Evolutionary conservation across 108 stramenopile genomes (phyloP).

Genomic region (Cyclotella atomus): DNA sequence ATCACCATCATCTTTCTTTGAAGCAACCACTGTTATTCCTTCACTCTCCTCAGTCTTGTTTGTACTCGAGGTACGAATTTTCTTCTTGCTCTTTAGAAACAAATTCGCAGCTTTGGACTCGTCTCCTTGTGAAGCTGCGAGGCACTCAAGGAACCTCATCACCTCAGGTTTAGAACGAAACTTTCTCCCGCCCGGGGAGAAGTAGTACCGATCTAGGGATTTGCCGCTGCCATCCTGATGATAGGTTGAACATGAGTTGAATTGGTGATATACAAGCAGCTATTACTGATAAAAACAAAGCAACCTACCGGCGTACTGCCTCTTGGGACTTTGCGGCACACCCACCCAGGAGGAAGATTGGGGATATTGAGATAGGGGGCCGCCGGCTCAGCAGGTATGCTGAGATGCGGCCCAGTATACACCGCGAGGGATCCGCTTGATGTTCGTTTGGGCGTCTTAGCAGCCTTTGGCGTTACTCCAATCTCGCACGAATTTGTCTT

Average conservation of each 20-base stretch:
- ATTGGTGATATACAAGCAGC: background rate
- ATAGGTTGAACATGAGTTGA: background rate
- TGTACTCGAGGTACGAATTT: too few species aligned
- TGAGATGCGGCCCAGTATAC: background rate
- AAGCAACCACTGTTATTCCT: too few species aligned
- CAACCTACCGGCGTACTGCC: background rate
- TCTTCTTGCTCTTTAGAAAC: background rate
- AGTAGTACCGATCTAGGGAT: background rate
- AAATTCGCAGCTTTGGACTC: conserved; percentile 11
- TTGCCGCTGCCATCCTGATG: background rate
- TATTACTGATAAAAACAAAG: background rate
- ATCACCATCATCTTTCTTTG: background rate
- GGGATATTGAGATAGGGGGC: background rate
- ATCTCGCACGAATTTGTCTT: too few species aligned
- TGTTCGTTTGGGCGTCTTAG: background rate
- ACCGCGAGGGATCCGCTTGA: background rate
- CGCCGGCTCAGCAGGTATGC: background rate
- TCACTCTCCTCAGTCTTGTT: too few species aligned
- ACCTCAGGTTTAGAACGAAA: conserved; percentile 28
- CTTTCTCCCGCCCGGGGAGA: conserved; percentile 4
- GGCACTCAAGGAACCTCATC: background rate
- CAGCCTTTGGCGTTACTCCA: too few species aligned
- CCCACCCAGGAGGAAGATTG: conserved; percentile 10
- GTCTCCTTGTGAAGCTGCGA: conserved; percentile 4
- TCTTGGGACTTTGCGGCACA: background rate